Evolutionary conservation across 2,329 filamentous ascomycete species (phyloP).

Genomic region (Dactylellina cionopaga): DNA sequence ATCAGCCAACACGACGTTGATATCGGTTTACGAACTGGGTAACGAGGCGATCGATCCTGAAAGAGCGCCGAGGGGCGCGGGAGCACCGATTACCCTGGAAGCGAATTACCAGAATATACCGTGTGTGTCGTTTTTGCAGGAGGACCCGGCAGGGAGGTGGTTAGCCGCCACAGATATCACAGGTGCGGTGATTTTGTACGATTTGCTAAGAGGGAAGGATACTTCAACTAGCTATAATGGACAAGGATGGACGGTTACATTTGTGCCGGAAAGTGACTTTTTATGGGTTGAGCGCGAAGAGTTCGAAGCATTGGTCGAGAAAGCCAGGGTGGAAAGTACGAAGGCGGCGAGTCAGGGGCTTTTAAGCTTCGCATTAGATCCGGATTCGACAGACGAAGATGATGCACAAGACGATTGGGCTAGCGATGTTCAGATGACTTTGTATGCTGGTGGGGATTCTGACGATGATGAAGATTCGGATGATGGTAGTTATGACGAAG

Average conservation of each 20-base stretch:
- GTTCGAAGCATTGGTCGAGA: constrained; percentile 33
- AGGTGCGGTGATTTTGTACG: constrained; percentile 57
- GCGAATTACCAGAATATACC: constrained; percentile 57
- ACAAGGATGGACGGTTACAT: constrained; percentile 37
- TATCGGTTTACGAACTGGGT: constrained; percentile 71
- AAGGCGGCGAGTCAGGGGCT: constrained; percentile 14
- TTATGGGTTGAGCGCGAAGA: constrained; percentile 39
- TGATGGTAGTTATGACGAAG: constrained; percentile 31
- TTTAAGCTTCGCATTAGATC: constrained; percentile 19
- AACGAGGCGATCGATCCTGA: constrained; percentile 48
- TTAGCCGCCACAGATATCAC: constrained; percentile 56
- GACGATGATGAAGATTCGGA: constrained; percentile 47
- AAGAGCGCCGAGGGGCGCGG: constrained; percentile 42
- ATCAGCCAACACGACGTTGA: constrained; percentile 75
- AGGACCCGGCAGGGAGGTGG: constrained; percentile 56
- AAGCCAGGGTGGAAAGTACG: constrained; percentile 11
- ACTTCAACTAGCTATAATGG: constrained; percentile 49
- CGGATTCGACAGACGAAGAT: constrained; percentile 3
- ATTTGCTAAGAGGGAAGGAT: constrained; percentile 51
- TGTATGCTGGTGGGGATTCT: constrained; percentile 37
- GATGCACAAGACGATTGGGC: constrained; percentile 46
- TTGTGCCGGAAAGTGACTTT: constrained; percentile 47
- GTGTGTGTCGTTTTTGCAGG: constrained; percentile 56
- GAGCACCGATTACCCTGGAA: constrained; percentile 52
- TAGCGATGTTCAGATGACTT: constrained; percentile 41